Conservation (phyloP, 331 rosid species). For the Quercus lobata region DNA sequence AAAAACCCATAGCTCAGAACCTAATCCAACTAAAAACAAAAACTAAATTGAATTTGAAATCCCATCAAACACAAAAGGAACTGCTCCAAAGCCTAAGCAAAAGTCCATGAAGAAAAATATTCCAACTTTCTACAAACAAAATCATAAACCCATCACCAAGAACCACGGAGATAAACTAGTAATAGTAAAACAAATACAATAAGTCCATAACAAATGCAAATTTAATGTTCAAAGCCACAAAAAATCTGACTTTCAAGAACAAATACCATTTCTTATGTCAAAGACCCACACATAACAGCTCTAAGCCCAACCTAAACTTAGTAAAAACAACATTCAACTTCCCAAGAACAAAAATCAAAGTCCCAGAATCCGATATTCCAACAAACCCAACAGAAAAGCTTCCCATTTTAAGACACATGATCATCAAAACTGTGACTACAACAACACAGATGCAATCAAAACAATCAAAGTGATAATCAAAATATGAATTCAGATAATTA, state of each 20-base stretch:
- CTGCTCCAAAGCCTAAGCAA: not conserved
- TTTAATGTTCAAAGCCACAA: not conserved
- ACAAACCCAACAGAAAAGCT: not conserved
- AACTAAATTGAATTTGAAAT: no score
- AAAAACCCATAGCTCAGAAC: not conserved
- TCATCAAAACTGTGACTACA: not conserved
- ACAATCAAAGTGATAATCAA: not conserved
- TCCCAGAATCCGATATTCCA: not conserved
- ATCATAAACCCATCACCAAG: not conserved
- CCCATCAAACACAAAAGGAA: not conserved
- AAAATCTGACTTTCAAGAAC: not conserved
- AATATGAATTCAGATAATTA: not conserved
- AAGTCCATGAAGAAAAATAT: not conserved
- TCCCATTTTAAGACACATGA: not conserved
- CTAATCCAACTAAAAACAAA: no score
- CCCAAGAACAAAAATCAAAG: not conserved
- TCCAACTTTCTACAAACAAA: not conserved
- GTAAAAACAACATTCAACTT: not conserved
- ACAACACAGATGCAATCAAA: not conserved
- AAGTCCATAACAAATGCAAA: not conserved
- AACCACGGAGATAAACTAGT: not conserved
- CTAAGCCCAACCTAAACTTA: not conserved
- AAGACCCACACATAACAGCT: not conserved
- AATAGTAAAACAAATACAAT: not conserved
- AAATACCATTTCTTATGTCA: not conserved